Percentiles rank a stretch among this genome's conserved stretches.
These are phyloP conservation scores for Ilex aquifolium DNA, from an alignment of 257 asterid genomes.

Conservation along the genomic window DNA sequence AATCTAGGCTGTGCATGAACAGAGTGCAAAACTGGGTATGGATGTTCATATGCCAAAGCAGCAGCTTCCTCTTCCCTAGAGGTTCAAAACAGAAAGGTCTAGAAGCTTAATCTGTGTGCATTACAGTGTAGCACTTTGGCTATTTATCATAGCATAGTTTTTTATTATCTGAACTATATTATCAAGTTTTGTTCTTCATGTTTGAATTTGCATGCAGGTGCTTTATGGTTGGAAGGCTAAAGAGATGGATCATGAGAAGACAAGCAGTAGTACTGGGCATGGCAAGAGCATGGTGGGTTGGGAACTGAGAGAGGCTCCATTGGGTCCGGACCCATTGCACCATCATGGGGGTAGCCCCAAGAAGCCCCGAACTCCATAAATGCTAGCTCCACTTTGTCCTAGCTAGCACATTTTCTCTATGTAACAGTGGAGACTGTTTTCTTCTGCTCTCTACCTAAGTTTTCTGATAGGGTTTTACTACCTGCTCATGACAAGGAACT, in stretches of 20 bases:
- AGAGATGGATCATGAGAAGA: not conserved
- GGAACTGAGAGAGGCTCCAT: conserved; percentile 31
- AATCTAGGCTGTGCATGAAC: not conserved
- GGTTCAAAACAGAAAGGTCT: not conserved
- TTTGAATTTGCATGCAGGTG: conserved; percentile 7
- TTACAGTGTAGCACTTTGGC: too few species aligned
- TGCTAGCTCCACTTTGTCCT: not conserved
- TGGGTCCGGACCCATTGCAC: conserved; percentile 38
- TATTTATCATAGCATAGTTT: not conserved
- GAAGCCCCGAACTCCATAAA: conserved; percentile 15
- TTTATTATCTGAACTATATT: too few species aligned
- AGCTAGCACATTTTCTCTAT: too few species aligned
- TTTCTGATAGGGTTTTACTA: too few species aligned
- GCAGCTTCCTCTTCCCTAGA: not conserved
- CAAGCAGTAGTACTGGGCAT: not conserved
- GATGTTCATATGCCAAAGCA: not conserved
- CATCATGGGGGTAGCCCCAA: conserved; percentile 29
- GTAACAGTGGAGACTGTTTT: too few species aligned
- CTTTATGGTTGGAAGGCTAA: conserved; percentile 1
- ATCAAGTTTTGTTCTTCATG: too few species aligned
- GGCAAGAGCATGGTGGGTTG: not conserved
- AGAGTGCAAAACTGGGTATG: not conserved
- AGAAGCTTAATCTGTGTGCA: not conserved
- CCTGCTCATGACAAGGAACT: too few species aligned
- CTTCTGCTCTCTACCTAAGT: too few species aligned